phyloP scores from a whole-genome alignment of 257 asterid genomes.

The Leonotis leonurus region DNA sequence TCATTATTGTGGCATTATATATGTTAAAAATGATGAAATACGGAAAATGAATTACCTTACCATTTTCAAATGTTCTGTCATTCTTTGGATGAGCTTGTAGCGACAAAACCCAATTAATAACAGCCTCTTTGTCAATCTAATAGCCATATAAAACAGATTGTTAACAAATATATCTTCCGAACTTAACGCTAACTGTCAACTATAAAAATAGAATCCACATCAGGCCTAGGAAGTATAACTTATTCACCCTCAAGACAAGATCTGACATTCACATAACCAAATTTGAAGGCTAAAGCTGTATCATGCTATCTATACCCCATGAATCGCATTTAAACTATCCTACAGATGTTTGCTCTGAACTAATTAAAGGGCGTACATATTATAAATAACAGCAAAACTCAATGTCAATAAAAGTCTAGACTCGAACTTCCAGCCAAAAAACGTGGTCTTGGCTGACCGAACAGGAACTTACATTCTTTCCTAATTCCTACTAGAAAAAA shows the following conservation, averaged over 20 bases:
- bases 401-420: no score
- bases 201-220: background rate
- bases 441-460: no score
- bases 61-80: conserved; percentile 41
- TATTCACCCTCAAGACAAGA: background rate
- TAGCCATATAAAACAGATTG: background rate
- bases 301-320: background rate
- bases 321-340: background rate
- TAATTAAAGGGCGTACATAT: no score
- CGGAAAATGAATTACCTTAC: conserved; percentile 32
- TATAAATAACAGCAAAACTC: no score
- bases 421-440: no score
- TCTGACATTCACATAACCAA: background rate
- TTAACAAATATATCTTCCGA: background rate
- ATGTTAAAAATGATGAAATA: background rate
- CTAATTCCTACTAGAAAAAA: no score
- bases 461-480: no score
- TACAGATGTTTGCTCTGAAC: background rate
- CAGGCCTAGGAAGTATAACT: background rate
- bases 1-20: conserved; percentile 13
- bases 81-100: conserved; percentile 69
- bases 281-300: background rate
- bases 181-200: background rate
- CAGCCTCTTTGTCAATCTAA: conserved; percentile 74
- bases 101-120: conserved; percentile 77